Conservation (phyloP, 2,329 filamentous ascomycete species). For the Cryphonectria nitschkei region DNA sequence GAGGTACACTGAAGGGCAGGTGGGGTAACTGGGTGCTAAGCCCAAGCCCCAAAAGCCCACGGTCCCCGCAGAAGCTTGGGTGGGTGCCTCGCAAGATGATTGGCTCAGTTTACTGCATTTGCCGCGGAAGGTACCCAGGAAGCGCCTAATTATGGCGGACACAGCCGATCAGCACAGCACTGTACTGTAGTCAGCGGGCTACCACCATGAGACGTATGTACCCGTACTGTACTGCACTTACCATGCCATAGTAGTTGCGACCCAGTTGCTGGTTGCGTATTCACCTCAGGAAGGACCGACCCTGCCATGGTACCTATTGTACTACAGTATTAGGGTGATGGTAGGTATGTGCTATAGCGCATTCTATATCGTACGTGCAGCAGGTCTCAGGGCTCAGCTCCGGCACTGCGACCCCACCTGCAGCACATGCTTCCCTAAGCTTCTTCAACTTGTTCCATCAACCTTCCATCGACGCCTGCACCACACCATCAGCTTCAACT, state of each 20-base stretch:
- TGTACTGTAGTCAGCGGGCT: not conserved
- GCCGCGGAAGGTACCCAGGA: not conserved
- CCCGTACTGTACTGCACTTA: too few species aligned
- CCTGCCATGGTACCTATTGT: too few species aligned
- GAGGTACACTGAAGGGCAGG: not conserved
- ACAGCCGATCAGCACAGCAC: not conserved
- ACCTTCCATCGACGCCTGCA: not conserved
- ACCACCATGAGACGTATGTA: too few species aligned
- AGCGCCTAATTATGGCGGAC: not conserved
- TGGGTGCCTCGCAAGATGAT: not conserved
- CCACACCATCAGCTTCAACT: not conserved
- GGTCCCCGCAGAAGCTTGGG: not conserved
- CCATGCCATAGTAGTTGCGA: too few species aligned
- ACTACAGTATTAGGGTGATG: too few species aligned
- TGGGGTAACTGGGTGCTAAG: not conserved
- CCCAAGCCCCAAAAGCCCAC: not conserved
- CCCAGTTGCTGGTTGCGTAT: too few species aligned
- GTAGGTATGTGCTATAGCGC: too few species aligned
- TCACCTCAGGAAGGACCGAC: not conserved
- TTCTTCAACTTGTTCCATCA: not conserved
- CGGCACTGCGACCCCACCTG: not conserved
- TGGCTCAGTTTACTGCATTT: not conserved
- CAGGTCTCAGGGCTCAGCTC: not conserved
- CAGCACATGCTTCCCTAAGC: not conserved
- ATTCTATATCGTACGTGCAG: too few species aligned